phyloP scores from a whole-genome alignment of 257 asterid genomes.

The Scutellaria galericulata region DNA sequence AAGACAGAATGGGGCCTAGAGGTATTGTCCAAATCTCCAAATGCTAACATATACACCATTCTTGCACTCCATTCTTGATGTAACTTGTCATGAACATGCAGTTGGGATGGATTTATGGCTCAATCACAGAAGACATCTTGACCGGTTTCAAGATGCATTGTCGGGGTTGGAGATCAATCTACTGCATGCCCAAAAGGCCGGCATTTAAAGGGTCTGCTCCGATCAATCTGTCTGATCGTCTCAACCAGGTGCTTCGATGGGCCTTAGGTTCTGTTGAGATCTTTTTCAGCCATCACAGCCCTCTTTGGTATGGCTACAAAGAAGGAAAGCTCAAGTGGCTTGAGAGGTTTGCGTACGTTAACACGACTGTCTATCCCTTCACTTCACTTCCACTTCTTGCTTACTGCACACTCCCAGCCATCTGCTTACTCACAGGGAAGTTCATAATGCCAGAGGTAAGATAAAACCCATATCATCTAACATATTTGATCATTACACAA shows the following conservation, averaged over 20 bases:
- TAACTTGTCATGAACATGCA: slow-evolving; percentile 45
- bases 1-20: slow-evolving; percentile 97
- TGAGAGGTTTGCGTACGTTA: slow-evolving; percentile 77
- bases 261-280: slow-evolving; percentile 95
- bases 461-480: not conserved
- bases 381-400: slow-evolving; percentile 91
- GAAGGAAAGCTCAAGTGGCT: slow-evolving; percentile 92
- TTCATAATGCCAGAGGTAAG: slow-evolving; percentile 95
- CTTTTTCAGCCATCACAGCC: slow-evolving; percentile 90
- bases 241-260: slow-evolving; percentile 93
- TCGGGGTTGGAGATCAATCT: slow-evolving; percentile 94
- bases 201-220: slow-evolving; percentile 97
- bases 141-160: slow-evolving; percentile 98
- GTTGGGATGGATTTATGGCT: slow-evolving; percentile 97
- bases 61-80: slow-evolving; percentile 12
- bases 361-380: slow-evolving; percentile 89
- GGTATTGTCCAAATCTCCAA: slow-evolving; percentile 43
- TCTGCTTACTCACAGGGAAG: slow-evolving; percentile 88
- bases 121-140: slow-evolving; percentile 92
- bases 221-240: slow-evolving; percentile 90
- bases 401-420: slow-evolving; percentile 88
- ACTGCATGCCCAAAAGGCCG: slow-evolving; percentile 84
- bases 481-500: not conserved
- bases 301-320: slow-evolving; percentile 79
- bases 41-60: slow-evolving; percentile 10